Evolutionary conservation across 2,329 filamentous ascomycete species (phyloP), one percentile per base, ranked within the genome.

Genomic region (Aspergillus ruber): DNA sequence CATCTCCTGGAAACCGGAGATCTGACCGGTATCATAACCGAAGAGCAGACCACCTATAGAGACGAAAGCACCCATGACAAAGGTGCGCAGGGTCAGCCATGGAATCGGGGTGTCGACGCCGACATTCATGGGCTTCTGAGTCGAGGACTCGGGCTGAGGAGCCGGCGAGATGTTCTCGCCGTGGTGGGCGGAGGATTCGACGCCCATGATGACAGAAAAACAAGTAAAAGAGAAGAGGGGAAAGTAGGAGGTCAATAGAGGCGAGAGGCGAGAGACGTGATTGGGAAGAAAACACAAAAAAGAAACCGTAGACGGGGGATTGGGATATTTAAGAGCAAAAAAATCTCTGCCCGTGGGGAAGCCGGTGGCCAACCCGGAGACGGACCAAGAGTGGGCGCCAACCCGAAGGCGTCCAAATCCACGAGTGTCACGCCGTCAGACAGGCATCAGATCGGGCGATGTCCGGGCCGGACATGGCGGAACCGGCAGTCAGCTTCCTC

Each of bases 11-110:
- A 74, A 69, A 8, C 71, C 71, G 1, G 66, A 69, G 43, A 74
- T 74, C 57, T 74, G 71, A 56, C 71, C 69, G 6, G 72, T 72
- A 46, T 73, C 68, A 42, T 69, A 72, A 15, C 70, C 69, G 45
- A 71, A 72, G n/a, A 73, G 64, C 15, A 74, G 63, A 42, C 71
- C 71, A 45, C 71, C 71, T 66, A 74, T 72, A 1, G 71, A 74
- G 38, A 73, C 68, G 45, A 73, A 66, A 13, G 71, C 54, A n/a
- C 66, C 68, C 69, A 74, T 70, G 43, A 64, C 46, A 29, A 69
- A 56, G 9, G 70, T 65, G 15, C 64, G 62, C 47, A 63, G 48
- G 12, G 70, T 74, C 23, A 74, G 46, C 3, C 56, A 51, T 10
- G 66, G 66, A 2, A 68, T 53, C 0, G 60, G 59, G 1, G 61